Evolutionary conservation across 768 basidiomycete species (phyloP).

Genomic region (Boletus rubropictus): DNA sequence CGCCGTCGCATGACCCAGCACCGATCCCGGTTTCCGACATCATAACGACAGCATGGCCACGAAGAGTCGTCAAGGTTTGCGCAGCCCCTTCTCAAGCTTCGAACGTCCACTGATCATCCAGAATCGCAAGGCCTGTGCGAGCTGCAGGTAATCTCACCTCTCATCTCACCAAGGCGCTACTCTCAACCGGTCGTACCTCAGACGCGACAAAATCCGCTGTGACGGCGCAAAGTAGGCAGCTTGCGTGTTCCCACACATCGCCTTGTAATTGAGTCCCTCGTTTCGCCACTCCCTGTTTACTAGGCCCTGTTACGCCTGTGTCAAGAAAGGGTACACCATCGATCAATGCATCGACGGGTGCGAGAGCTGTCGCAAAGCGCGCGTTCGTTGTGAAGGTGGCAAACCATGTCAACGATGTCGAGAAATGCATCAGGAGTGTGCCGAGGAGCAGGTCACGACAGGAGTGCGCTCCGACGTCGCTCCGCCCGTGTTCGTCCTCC

Average conservation of each 20-base stretch:
- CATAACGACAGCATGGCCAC: constrained; percentile 42
- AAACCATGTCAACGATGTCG: constrained; percentile 34
- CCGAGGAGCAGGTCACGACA: constrained; percentile 35
- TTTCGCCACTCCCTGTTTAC: neutral
- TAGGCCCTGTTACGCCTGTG: constrained; percentile 57
- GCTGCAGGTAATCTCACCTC: constrained; percentile 40
- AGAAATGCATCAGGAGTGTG: constrained; percentile 38
- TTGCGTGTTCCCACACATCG: neutral
- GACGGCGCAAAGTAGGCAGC: constrained; percentile 44
- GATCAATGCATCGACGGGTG: constrained; percentile 60
- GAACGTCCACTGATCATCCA: constrained; percentile 10
- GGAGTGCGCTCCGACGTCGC: constrained; percentile 21
- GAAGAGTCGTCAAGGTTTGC: constrained; percentile 47
- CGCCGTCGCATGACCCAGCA: constrained; percentile 28
- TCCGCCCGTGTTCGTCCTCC: constrained; percentile 19
- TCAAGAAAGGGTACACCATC: constrained; percentile 46
- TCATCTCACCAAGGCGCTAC: neutral
- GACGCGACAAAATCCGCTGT: constrained; percentile 60
- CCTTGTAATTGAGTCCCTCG: constrained; percentile 1
- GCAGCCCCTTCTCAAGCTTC: constrained; percentile 6
- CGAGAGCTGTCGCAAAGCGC: constrained; percentile 50
- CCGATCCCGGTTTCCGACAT: constrained; percentile 49
- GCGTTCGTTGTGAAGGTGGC: constrained; percentile 39
- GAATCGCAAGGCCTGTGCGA: constrained; percentile 47
- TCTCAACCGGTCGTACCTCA: constrained; percentile 19